Evolutionary conservation across 1,284 basidiomycete species (phyloP), one percentile per base, ranked within the genome.

Genomic region (Ustilago sp.): DNA sequence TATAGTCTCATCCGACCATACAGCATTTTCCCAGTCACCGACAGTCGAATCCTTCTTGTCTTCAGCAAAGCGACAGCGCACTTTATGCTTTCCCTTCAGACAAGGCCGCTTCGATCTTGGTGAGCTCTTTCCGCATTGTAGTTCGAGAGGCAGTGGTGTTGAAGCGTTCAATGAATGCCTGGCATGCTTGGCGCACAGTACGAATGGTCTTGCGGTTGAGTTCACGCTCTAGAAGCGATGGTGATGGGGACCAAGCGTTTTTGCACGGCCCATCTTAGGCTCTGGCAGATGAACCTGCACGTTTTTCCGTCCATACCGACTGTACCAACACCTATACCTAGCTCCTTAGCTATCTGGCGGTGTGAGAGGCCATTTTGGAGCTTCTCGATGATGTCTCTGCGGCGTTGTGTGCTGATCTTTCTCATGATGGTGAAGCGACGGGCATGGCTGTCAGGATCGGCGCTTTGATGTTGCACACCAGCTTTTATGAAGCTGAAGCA

Each of bases 1-100:
- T 31, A 63, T 70, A 41, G 41, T 64, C 53, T 70, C 62, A n/a
- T 64, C 62, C 11, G 61, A 59, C 61, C 68, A 70, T 28, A 64
- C 41, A n/a, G 64, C 51, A 17, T 23, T 38, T 9, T 53, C 55
- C 68, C 68, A 70, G 36, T 70, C 62, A 32, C 54, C 54, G 2
- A 54, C 43, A 45, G 67, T 69, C 67, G 56, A 69, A 13, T 69
- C 55, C 34, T 48, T 63, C 47, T 64, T 36, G 13, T n/a, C 34
- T 5, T 34, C 43, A 19, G 68, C 68, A 50, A 63, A 70, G 34
- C 19, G 45, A 13, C 48, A 31, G 56, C 61, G 34, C 15, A 8
- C 35, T 19, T 48, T 41, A 19, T 70, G 54, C 15, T 28, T 39
- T 53, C 60, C 45, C 2, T 19, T 55, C 38, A 63, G 59, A 5